Evolutionary conservation across 2,329 filamentous ascomycete species (phyloP).

Genomic region (Dothidotthia symphoricarpi): DNA sequence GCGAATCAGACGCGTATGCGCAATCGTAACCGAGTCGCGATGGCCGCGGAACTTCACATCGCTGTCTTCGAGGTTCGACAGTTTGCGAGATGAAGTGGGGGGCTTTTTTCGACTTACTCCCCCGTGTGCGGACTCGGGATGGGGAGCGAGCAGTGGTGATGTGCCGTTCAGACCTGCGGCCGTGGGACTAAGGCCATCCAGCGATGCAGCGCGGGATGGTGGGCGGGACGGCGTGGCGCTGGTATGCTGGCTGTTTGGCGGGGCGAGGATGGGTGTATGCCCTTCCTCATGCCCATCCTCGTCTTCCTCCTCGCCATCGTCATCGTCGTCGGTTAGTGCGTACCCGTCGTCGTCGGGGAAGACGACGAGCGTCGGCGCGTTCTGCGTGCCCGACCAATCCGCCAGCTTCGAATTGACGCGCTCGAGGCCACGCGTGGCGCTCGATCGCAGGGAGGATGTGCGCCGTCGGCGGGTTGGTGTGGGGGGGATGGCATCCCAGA

Average conservation of each 20-base stretch:
- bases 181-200: slow-evolving; percentile 6
- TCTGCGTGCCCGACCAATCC: slow-evolving; percentile 29
- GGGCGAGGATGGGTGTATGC: slow-evolving; percentile 16
- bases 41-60: slow-evolving; percentile 32
- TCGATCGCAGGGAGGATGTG: slow-evolving; percentile 20
- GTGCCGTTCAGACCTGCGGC: not conserved
- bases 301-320: slow-evolving; percentile 10
- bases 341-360: slow-evolving; percentile 30
- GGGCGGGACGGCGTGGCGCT: slow-evolving; percentile 21
- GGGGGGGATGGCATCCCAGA: slow-evolving; percentile 32
- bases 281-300: too few relatives aligned
- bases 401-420: slow-evolving; percentile 33
- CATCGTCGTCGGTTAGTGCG: slow-evolving; percentile 22
- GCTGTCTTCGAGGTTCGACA: slow-evolving; percentile 32
- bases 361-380: slow-evolving; percentile 20
- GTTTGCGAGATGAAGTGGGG: slow-evolving; percentile 9
- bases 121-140: slow-evolving; percentile 6
- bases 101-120: slow-evolving; percentile 3
- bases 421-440: slow-evolving; percentile 22
- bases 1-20: slow-evolving; percentile 25
- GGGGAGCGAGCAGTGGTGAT: slow-evolving; percentile 8
- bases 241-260: slow-evolving; percentile 33
- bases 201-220: slow-evolving; percentile 19
- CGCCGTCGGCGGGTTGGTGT: slow-evolving; percentile 7
- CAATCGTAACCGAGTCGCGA: slow-evolving; percentile 34